A percentile compares a stretch with the other conserved stretches of the same genome.
Evolutionary conservation across 208 protist genomes (phyloP).

Genomic region (Leishmania tropica): DNA sequence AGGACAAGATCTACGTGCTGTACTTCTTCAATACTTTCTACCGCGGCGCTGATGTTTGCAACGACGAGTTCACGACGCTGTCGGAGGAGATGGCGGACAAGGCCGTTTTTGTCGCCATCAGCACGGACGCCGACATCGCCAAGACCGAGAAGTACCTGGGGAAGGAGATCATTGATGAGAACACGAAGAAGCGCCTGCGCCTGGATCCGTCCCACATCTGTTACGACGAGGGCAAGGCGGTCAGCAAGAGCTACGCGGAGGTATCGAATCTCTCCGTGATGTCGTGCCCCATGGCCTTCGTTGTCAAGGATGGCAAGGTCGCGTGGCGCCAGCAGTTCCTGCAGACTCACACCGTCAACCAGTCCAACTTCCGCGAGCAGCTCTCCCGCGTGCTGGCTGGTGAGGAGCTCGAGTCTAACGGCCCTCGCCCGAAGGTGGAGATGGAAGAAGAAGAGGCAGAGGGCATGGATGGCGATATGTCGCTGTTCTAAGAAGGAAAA

Average conservation of each 20-base stretch:
- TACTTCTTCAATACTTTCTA: constrained; percentile 95
- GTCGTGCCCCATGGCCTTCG: constrained; percentile 92
- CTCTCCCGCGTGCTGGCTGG: constrained; percentile 77
- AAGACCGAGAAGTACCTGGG: constrained; percentile 92
- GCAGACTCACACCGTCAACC: constrained; percentile 82
- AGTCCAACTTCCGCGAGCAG: constrained; percentile 92
- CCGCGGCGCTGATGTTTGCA: constrained; percentile 86
- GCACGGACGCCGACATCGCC: constrained; percentile 86
- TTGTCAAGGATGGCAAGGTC: constrained; percentile 84
- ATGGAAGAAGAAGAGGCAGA: constrained; percentile 91
- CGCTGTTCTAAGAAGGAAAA: constrained; percentile 71
- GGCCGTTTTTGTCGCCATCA: constrained; percentile 86
- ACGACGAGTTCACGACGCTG: constrained; percentile 90
- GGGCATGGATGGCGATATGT: constrained; percentile 89
- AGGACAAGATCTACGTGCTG: constrained; percentile 80
- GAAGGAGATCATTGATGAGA: constrained; percentile 89
- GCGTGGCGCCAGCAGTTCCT: constrained; percentile 92
- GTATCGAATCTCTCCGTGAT: constrained; percentile 83
- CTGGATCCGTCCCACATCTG: constrained; percentile 76
- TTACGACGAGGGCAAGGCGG: constrained; percentile 86
- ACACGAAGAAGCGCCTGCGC: constrained; percentile 89
- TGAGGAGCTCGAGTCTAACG: constrained; percentile 84
- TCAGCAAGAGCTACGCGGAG: constrained; percentile 77
- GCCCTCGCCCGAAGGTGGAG: constrained; percentile 79
- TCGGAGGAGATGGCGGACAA: constrained; percentile 74